Conservation (phyloP, 371 early-diverging fungal genomes). For the Mortierella sp. region DNA sequence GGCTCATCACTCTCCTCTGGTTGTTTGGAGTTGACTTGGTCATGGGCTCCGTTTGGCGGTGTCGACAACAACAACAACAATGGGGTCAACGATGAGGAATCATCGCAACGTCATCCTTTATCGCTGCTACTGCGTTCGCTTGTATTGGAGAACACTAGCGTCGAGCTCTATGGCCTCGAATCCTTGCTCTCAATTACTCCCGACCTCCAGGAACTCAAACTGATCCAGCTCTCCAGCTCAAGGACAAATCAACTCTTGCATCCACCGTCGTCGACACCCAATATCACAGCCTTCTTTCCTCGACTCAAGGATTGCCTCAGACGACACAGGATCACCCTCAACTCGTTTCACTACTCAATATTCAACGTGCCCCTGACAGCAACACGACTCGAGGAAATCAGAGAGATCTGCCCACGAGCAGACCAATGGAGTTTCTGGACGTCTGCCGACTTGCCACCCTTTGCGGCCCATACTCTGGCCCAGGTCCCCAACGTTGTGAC, state of each 20-base stretch:
- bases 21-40: background rate
- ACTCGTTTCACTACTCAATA: background rate
- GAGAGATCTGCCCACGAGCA: background rate
- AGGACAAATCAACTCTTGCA: background rate
- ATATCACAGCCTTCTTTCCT: background rate
- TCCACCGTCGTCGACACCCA: background rate
- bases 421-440: constrained; percentile 6
- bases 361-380: background rate
- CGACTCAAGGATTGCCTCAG: background rate
- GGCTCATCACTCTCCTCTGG: background rate
- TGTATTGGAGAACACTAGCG: constrained; percentile 1
- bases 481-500: background rate
- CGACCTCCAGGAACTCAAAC: background rate
- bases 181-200: background rate
- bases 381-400: background rate
- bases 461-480: background rate
- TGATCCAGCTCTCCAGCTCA: background rate
- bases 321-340: background rate
- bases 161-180: background rate
- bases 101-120: background rate
- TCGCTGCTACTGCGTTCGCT: background rate
- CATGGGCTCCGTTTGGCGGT: background rate
- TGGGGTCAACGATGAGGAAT: background rate
- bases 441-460: background rate
- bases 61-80: background rate